Percentiles rank a stretch among this genome's conserved stretches.
These are phyloP conservation scores for Tritrichomonas foetus DNA, from an alignment of 208 protist species.

Conservation along the genomic window DNA sequence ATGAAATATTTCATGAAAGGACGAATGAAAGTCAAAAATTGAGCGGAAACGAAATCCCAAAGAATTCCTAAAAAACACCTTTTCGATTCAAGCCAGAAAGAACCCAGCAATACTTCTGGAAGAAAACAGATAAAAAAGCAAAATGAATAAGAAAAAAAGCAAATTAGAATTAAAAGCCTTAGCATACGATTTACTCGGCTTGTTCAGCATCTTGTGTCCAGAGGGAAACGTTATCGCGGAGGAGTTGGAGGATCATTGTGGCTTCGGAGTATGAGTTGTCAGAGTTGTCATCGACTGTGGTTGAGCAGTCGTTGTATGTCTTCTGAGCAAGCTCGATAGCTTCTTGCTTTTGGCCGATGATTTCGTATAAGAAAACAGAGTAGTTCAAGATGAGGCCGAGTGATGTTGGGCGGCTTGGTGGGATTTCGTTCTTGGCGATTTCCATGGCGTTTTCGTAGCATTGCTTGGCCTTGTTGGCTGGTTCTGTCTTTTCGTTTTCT, in stretches of 20 bases:
- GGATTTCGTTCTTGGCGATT: not conserved
- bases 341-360: too few relatives aligned
- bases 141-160: too few relatives aligned
- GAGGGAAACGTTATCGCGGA: conserved; percentile 73
- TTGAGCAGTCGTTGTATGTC: conserved; percentile 58
- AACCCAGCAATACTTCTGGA: too few relatives aligned
- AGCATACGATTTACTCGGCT: too few relatives aligned
- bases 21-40: too few relatives aligned
- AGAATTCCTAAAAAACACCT: too few relatives aligned
- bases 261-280: conserved; percentile 65
- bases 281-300: not conserved
- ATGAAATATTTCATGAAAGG: too few relatives aligned
- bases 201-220: conserved; percentile 62
- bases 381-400: not conserved
- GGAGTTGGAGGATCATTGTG: conserved; percentile 76
- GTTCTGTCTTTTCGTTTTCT: not conserved
- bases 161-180: too few relatives aligned
- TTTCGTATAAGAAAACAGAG: not conserved
- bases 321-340: conserved; percentile 70
- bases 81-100: too few relatives aligned
- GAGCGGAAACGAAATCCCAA: too few relatives aligned
- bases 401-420: not conserved
- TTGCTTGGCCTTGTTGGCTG: not conserved
- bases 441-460: not conserved
- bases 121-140: too few relatives aligned